phyloP scores from a whole-genome alignment of 805 yeast genomes.

The Saccharomycopsis sp. region DNA sequence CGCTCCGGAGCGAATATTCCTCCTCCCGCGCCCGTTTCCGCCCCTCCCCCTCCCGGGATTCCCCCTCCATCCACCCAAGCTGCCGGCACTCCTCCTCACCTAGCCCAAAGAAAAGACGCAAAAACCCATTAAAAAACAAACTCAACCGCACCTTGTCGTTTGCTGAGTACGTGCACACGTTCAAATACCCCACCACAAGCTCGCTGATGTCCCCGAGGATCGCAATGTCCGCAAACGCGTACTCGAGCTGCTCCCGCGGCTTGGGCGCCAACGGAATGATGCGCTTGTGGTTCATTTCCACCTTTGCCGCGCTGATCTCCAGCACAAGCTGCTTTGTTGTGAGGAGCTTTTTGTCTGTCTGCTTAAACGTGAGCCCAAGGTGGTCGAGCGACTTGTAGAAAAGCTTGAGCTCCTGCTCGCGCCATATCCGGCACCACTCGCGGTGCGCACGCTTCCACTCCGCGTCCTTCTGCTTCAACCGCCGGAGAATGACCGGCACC shows the following conservation, averaged over 20 bases:
- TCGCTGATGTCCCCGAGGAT: slow-evolving; percentile 56
- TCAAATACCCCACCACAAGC: slow-evolving; percentile 52
- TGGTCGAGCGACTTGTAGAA: slow-evolving; percentile 92
- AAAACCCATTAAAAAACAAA: slow-evolving; percentile 52
- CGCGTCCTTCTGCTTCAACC: slow-evolving; percentile 95
- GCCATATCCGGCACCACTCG: slow-evolving; percentile 99
- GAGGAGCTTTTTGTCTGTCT: slow-evolving; percentile 86
- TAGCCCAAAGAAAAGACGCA: slow-evolving; percentile 54
- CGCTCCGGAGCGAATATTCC: slow-evolving; percentile 42
- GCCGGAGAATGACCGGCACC: slow-evolving; percentile 84
- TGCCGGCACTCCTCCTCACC: slow-evolving; percentile 32
- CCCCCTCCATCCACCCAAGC: background rate
- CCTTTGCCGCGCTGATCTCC: slow-evolving; percentile 86
- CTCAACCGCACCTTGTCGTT: slow-evolving; percentile 61
- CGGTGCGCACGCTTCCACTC: slow-evolving; percentile 98
- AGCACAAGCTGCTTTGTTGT: slow-evolving; percentile 87
- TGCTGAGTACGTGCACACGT: slow-evolving; percentile 52
- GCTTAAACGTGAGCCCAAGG: slow-evolving; percentile 91
- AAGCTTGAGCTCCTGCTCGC: slow-evolving; percentile 94
- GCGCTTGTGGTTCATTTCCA: slow-evolving; percentile 51
- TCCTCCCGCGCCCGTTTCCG: slow-evolving; percentile 37
- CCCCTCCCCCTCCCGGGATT: slow-evolving; percentile 21
- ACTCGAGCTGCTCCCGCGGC: slow-evolving; percentile 54
- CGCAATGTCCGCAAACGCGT: slow-evolving; percentile 46
- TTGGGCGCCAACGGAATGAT: slow-evolving; percentile 65